Evolutionary conservation across 768 basidiomycete genomes (phyloP).

Genomic region (Kwoniella heveanensis): DNA sequence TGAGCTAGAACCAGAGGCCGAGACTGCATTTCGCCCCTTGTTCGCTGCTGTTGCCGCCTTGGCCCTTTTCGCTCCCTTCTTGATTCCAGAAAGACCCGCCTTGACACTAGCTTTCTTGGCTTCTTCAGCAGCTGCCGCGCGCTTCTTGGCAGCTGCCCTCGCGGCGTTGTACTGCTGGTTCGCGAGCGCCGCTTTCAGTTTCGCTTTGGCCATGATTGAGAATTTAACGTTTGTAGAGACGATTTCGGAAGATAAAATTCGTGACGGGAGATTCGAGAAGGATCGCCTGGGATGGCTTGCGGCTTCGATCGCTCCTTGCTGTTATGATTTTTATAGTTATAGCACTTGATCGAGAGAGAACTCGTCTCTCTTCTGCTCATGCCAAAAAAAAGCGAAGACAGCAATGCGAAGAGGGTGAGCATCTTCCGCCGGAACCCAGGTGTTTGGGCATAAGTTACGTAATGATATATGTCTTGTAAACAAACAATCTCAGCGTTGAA

Average conservation of each 20-base stretch:
- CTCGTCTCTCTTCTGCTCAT: constrained; percentile 1
- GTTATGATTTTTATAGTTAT: too few species aligned
- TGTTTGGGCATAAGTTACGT: constrained; percentile 6
- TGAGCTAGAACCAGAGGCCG: too few species aligned
- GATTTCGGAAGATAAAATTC: too few species aligned
- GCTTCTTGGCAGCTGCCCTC: constrained; percentile 24
- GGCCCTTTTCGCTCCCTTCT: constrained; percentile 24
- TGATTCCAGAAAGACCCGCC: constrained; percentile 23
- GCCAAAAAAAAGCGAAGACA: too few species aligned
- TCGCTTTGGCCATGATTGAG: constrained; percentile 24
- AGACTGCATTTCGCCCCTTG: too few species aligned
- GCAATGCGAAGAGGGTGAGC: too few species aligned
- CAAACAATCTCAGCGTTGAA: constrained; percentile 5
- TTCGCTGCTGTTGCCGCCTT: not conserved
- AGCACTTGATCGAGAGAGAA: too few species aligned
- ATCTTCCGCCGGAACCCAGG: constrained; percentile 7
- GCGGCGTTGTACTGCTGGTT: constrained; percentile 24
- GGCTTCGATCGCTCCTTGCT: too few species aligned
- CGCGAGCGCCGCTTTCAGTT: constrained; percentile 28
- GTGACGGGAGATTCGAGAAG: too few species aligned
- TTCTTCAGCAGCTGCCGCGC: constrained; percentile 12
- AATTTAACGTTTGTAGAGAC: too few species aligned
- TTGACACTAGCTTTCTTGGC: constrained; percentile 26
- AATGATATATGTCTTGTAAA: not conserved
- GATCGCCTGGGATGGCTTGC: too few species aligned